Evolutionary conservation across 805 yeast genomes (phyloP), one percentile per base, ranked within the genome.

Genomic region (Metschnikowia sp.): DNA sequence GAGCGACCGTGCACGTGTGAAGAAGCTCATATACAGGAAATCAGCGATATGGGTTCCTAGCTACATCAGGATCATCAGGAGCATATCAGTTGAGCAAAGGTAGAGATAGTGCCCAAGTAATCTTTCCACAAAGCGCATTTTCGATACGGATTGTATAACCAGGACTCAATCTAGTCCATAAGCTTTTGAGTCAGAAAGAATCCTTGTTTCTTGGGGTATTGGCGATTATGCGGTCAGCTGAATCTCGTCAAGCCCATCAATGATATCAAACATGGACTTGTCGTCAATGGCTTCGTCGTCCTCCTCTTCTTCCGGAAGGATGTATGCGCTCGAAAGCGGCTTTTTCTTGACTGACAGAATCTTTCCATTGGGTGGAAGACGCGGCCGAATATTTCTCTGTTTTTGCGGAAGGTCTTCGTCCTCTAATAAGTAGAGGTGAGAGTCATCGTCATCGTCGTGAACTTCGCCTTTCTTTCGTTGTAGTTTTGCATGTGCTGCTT

Each of bases 311-410:
- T 40, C 49, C 12, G 51, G 52, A 19, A 55, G 41, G 5, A 84
- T 77, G 58, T 78, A 54, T 10, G 57, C 55, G 8, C 39, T 43
- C 12, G 50, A 36, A 36, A 56, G 51, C 26, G 41, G 49, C 56
- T 79, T 84, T 69, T 84, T 88, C 67, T 88, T 89, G 6, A 79
- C 67, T 0, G 80, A 77, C 4, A 86, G 67, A 33, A 91, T 86
- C 64, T 86, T 89, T 33, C 97, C 97, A 30, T 88, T 86, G 7
- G 97, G 96, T 10, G 97, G 96, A 42, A 94, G 70, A 58, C 90
- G 84, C 1, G 96, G 85, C 54, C 91, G 75, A 29, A 77, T 76
- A 51, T 83, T 83, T 47, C 91, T 76, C 55, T 83, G 87, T 59
- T 88, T 89, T 47, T 83, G 81, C 0, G 96, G 90, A 55, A 88